Conservation (phyloP, 345 rosid species). For the Gossypium stocksii region DNA sequence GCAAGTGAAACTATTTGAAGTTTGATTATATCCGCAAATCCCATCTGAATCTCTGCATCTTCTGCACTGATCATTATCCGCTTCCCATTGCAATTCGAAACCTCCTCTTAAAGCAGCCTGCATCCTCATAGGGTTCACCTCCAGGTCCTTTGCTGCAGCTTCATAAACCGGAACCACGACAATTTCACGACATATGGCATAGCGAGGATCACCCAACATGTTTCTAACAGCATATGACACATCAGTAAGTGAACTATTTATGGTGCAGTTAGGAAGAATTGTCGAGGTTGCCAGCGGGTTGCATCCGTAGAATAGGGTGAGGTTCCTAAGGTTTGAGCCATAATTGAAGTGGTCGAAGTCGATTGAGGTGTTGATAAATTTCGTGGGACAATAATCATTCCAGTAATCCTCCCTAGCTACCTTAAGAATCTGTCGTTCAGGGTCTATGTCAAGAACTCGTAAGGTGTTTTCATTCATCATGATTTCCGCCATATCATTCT, state of each 20-base stretch:
- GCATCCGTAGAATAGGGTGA: slow-evolving; percentile 8
- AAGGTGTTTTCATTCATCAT: background rate
- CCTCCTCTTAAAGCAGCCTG: slow-evolving; percentile 15
- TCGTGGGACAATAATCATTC: slow-evolving; percentile 10
- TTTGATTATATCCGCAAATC: slow-evolving; percentile 12
- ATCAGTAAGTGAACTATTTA: background rate
- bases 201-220: background rate
- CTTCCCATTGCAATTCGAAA: slow-evolving; percentile 17
- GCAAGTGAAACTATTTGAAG: slow-evolving; percentile 13
- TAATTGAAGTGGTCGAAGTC: background rate
- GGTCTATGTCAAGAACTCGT: slow-evolving; percentile 11
- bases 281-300: background rate
- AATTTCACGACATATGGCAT: background rate
- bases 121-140: background rate
- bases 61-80: slow-evolving; percentile 7
- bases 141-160: slow-evolving; percentile 13
- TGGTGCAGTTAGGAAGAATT: background rate
- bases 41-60: slow-evolving; percentile 13
- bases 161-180: slow-evolving; percentile 1
- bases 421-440: background rate
- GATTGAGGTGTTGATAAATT: background rate
- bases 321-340: background rate
- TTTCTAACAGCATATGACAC: background rate
- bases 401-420: slow-evolving; percentile 26
- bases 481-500: slow-evolving; percentile 11